Evolutionary conservation across 306 rosid genomes (phyloP), one percentile per base, ranked within the genome.

Genomic region (Quercus variabilis): DNA sequence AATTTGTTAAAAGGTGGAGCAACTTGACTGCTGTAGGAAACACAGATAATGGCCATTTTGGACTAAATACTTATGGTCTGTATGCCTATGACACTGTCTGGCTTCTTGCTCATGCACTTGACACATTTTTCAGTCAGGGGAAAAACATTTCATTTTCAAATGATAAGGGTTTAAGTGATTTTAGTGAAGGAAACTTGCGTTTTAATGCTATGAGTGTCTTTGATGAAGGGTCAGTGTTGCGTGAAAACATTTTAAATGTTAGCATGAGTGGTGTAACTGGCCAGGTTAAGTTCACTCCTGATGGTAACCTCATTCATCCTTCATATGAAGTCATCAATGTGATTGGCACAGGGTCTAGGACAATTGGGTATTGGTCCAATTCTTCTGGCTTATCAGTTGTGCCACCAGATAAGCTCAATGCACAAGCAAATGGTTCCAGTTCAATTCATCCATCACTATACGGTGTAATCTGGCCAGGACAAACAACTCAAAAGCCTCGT

Each of bases 331-430:
- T 96, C 76, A 64, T 96, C 77, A 96, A 96, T 80, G 93, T 96
- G 74, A 64, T 89, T 69, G 98, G 97, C 54, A 83, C 92, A 0
- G 98, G 92, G 55, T 69, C 73, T 3, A 83, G 94, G 83, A 87
- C 69, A 78, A 82, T 96, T 19, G 98, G 99, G 76, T 96, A 93
- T 87, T 96, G 99, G 99, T 88, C 93, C 58, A 96, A 96, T 82
- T 78, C 86, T 83, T 89, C 98, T 5, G 94, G 98, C n/a, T 74
- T 93, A 68, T 90, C 98, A 2, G 30, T 81, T 80, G 35, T 69
- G 55, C 85, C 86, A 69, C 99, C 99, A 1, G 94, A 93, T 75
- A 19, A 60, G 23, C 83, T 87, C 59, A 80, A 87, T 84, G 55
- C 86, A 25, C 76, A 77, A 67, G 86, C 96, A 17, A 89, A 88